Evolutionary conservation across 2,329 filamentous ascomycete species (phyloP).

Genomic region (Coniochaeta sp.): DNA sequence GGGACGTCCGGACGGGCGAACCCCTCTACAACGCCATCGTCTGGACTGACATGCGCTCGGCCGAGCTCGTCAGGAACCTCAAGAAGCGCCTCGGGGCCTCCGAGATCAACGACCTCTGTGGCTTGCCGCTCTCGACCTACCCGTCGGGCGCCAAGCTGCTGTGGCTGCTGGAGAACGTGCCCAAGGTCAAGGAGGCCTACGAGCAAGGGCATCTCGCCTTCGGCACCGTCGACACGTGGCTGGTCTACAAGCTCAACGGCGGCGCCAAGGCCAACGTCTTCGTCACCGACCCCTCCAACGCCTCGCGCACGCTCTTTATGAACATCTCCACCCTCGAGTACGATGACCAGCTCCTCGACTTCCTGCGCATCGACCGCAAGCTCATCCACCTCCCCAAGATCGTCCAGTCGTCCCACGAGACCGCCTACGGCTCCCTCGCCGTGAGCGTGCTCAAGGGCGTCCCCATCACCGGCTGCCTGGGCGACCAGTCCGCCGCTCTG

Average conservation of each 20-base stretch:
- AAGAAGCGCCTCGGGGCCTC: conserved; percentile 61
- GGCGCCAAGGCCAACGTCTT: conserved; percentile 57
- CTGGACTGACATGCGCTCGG: conserved; percentile 77
- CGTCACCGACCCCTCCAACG: conserved; percentile 75
- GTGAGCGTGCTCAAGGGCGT: conserved; percentile 57
- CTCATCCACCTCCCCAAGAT: conserved; percentile 73
- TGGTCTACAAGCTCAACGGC: conserved; percentile 73
- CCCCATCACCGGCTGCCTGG: conserved; percentile 69
- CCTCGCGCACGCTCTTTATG: conserved; percentile 85
- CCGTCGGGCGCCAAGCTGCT: conserved; percentile 72
- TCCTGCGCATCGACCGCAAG: conserved; percentile 63
- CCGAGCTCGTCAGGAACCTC: conserved; percentile 64
- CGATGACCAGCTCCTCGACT: conserved; percentile 64
- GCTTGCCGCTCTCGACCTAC: conserved; percentile 75
- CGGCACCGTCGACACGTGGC: conserved; percentile 75
- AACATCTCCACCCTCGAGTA: conserved; percentile 71
- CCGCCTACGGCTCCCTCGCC: conserved; percentile 60
- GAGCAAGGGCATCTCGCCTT: conserved; percentile 67
- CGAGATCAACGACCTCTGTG: conserved; percentile 61
- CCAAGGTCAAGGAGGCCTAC: conserved; percentile 62
- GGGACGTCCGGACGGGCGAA: conserved; percentile 71
- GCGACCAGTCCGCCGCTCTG: conserved; percentile 74
- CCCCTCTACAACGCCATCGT: conserved; percentile 76
- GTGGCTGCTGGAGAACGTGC: conserved; percentile 67
- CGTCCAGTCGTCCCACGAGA: conserved; percentile 62